Percentiles rank a stretch among this genome's conserved stretches.
These are phyloP conservation scores for Conringia planisiliqua DNA, from an alignment of 345 rosid species.

Conservation along the genomic window DNA sequence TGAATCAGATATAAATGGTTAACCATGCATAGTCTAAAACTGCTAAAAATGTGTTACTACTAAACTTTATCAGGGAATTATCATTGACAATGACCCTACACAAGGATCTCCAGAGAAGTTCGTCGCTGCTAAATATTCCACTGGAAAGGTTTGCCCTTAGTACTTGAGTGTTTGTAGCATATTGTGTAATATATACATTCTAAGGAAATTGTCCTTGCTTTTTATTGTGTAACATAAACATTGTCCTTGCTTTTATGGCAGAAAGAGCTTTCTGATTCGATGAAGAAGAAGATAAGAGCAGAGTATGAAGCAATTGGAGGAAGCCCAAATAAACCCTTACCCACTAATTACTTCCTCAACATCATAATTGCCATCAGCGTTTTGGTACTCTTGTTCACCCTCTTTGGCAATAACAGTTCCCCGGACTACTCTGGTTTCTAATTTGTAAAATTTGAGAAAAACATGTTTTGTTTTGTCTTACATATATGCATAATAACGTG, in stretches of 20 bases:
- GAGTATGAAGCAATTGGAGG: constrained; percentile 83
- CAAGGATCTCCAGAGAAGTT: constrained; percentile 66
- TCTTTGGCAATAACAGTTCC: constrained; percentile 49
- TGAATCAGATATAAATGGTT: too few relatives aligned
- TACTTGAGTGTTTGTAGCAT: background rate
- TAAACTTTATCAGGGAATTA: constrained; percentile 55
- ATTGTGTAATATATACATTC: background rate
- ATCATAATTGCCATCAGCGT: constrained; percentile 70
- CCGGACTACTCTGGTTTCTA: constrained; percentile 30
- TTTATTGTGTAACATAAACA: too few relatives aligned
- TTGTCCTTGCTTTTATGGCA: constrained; percentile 31
- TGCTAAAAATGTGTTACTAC: background rate
- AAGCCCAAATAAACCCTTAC: constrained; percentile 74
- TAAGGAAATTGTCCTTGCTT: background rate
- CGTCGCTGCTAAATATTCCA: constrained; percentile 80
- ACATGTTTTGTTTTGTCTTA: background rate
- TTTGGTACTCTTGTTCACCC: constrained; percentile 60
- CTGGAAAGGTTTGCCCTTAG: constrained; percentile 57
- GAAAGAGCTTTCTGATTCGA: constrained; percentile 77
- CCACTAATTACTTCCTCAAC: constrained; percentile 77
- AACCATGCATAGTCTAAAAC: background rate
- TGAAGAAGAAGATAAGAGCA: constrained; percentile 92
- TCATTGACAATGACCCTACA: constrained; percentile 46
- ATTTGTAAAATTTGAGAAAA: background rate
- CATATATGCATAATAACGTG: background rate